Evolutionary conservation across 495 filamentous ascomycete species (phyloP), one percentile per base, ranked within the genome.

Genomic region (Aspergillus campestris): DNA sequence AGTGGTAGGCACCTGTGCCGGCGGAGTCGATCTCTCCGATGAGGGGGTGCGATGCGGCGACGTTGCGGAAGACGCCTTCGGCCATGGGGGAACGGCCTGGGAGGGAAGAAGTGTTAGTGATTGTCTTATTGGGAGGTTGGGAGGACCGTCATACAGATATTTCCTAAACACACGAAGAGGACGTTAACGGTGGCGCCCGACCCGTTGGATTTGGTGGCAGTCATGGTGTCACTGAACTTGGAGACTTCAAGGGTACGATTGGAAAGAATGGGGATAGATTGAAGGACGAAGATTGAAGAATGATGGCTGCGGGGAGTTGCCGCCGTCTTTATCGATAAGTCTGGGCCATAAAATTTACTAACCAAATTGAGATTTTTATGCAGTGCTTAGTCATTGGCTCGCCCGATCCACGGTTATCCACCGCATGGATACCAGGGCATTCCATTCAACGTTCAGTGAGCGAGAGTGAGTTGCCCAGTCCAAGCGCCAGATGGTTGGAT

Each of bases 81-180:
- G 90, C 89, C 92, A 98, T 97, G 3, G 92, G 85, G 2, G 89
- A 95, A 27, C 79, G 75, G 50, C 75, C 69, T 77, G 40, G 30
- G 38, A 47, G 40, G 47, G 49, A 34, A 40, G 31, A 33, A 42
- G 10, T 24, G 38, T 32, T 44, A 37, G 40, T 30, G 36, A 42
- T 34, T 45, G 35, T 47, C 38, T 49, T 50, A 31, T 48, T 34
- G 37, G 11, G 18, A 11, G 6, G 31, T 37, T 3, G 38, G 14
- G 29, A 39, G 24, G 34, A 45, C 34, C 44, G 56, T 65, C 39
- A 73, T 73, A 74, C 92, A 98, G 58, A 96, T 96, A 65, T 98
- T 98, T 53, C 92, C 92, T 10, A 98, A 74, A 63, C 92, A 98
- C 53, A 95, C 90, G 64, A 98, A 98, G 36, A 98, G 78, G 28